Base-by-base conservation (phyloP, 2,329 filamentous ascomycete genomes). In the Xylariaceae sp. region DNA sequence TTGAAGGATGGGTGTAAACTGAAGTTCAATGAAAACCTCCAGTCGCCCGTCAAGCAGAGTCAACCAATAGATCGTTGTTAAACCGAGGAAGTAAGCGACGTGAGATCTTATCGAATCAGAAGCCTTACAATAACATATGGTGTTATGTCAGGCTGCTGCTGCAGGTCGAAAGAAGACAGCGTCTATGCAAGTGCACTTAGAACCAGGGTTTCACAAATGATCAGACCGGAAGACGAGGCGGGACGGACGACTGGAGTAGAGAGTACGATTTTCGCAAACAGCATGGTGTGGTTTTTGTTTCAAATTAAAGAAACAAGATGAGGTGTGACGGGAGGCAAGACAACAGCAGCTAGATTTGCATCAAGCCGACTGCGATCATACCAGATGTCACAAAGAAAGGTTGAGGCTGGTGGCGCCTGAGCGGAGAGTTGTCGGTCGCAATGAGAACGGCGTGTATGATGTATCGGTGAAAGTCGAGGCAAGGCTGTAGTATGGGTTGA, bases 221-320 rank as follows among this genome's bases (percentile, higher is more conserved):
- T 71, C 62, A 69, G 64, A 76, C 76, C 74, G 76, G 76, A 71
- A 61, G 73, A 78, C 76, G 67, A 71, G 67, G 71, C 74, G 65
- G 69, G 74, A 76, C 76, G 68, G 74, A 72, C 78, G 77, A 82
- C 79, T 81, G 78, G 73, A 69, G 66, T 68, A 53, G 62, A 64
- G 61, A 61, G 53, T 56, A 56, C 56, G 56, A 62, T 63, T 65
- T 64, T 68, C 71, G 66, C 72, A 78, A 79, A 60, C 74, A 69
- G 71, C 79, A 83, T 83, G 58, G 68, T 79, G 65, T 61, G 60
- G 52, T 43, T 40, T 44, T 58, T 57, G 60, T 59, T 61, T 55
- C n/a, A n/a, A 57, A 37, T 45, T 34, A 47, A 37, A 47, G 54
- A 60, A 56, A 55, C 50, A 55, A 59, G 45, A 48, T 19, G 29